Percentiles rank a stretch among this genome's conserved stretches.
These are phyloP conservation scores for Cytospora schulzeri DNA, from an alignment of 2,329 filamentous ascomycete genomes.

Conservation along the genomic window DNA sequence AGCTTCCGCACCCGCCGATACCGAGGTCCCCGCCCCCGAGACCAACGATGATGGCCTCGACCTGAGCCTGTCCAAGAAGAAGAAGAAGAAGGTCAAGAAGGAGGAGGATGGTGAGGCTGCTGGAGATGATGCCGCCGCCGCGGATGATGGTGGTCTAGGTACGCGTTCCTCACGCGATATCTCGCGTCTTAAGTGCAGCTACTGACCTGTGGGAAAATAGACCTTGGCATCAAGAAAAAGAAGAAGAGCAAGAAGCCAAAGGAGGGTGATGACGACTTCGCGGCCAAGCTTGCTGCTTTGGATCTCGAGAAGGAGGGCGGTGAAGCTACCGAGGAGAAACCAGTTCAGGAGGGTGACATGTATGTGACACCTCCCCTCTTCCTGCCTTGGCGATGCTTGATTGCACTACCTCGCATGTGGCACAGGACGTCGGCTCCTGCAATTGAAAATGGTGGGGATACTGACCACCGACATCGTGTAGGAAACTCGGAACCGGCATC, in stretches of 20 bases:
- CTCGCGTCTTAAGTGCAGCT: conserved; percentile 42
- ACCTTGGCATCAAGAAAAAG: conserved; percentile 59
- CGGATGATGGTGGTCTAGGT: conserved; percentile 39
- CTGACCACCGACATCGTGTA: conserved; percentile 4
- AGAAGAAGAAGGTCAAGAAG: conserved; percentile 68
- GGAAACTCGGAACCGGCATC: conserved; percentile 72
- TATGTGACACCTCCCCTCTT: conserved; percentile 45
- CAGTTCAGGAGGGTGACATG: conserved; percentile 73
- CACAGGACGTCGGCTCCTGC: not conserved
- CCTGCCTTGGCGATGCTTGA: not conserved
- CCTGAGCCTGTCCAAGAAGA: conserved; percentile 69
- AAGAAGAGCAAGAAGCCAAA: conserved; percentile 81
- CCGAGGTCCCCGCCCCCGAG: conserved; percentile 55
- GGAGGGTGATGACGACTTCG: conserved; percentile 58
- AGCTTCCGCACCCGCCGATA: conserved; percentile 25
- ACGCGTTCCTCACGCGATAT: conserved; percentile 11
- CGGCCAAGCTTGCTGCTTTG: conserved; percentile 63
- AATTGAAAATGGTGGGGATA: too few relatives aligned
- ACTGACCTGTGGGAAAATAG: conserved; percentile 15
- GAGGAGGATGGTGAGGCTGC: conserved; percentile 57
- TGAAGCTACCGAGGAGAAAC: conserved; percentile 49
- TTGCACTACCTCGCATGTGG: not conserved
- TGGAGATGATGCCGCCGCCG: conserved; percentile 48
- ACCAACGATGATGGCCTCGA: conserved; percentile 60
- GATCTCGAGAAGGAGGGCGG: conserved; percentile 66